These are phyloP conservation scores for Conringia planisiliqua DNA, from an alignment of 345 rosid species.

Conservation along the genomic window DNA sequence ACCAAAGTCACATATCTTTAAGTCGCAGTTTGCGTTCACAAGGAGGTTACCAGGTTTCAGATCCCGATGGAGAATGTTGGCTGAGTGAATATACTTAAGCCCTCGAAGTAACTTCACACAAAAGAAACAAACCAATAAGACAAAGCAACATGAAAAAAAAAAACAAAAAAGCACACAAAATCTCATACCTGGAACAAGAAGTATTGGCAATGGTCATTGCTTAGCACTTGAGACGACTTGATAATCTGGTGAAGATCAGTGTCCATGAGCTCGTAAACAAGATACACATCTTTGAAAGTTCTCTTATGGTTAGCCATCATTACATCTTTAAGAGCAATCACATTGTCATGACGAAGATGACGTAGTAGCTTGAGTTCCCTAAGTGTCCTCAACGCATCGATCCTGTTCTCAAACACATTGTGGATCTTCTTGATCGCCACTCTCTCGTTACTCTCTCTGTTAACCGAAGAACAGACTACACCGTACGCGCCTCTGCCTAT, in stretches of 20 bases:
- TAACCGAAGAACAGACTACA: slow-evolving; percentile 73
- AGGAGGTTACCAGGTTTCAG: slow-evolving; percentile 90
- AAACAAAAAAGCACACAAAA: neutral
- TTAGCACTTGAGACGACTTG: slow-evolving; percentile 71
- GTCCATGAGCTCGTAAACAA: slow-evolving; percentile 91
- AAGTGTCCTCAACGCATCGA: slow-evolving; percentile 75
- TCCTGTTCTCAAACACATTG: slow-evolving; percentile 70
- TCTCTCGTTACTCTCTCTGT: slow-evolving; percentile 67
- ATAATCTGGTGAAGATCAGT: slow-evolving; percentile 88
- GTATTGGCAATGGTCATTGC: slow-evolving; percentile 82
- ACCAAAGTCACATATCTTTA: slow-evolving; percentile 87
- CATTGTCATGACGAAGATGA: slow-evolving; percentile 77
- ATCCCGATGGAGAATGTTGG: slow-evolving; percentile 90
- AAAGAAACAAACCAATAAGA: neutral
- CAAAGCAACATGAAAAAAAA: neutral
- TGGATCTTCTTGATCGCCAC: slow-evolving; percentile 85
- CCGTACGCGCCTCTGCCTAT: slow-evolving; percentile 87
- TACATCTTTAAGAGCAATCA: slow-evolving; percentile 76
- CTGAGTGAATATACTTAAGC: slow-evolving; percentile 83
- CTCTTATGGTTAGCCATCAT: slow-evolving; percentile 72
- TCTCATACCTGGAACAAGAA: slow-evolving; percentile 71
- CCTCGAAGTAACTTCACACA: slow-evolving; percentile 68
- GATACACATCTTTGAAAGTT: slow-evolving; percentile 78
- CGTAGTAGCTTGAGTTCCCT: slow-evolving; percentile 80
- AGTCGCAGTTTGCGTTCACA: slow-evolving; percentile 81